Percentiles rank a stretch among this genome's conserved stretches.
Conservation (phyloP, 2,329 filamentous ascomycete genomes). For the Thelonectria olida region DNA sequence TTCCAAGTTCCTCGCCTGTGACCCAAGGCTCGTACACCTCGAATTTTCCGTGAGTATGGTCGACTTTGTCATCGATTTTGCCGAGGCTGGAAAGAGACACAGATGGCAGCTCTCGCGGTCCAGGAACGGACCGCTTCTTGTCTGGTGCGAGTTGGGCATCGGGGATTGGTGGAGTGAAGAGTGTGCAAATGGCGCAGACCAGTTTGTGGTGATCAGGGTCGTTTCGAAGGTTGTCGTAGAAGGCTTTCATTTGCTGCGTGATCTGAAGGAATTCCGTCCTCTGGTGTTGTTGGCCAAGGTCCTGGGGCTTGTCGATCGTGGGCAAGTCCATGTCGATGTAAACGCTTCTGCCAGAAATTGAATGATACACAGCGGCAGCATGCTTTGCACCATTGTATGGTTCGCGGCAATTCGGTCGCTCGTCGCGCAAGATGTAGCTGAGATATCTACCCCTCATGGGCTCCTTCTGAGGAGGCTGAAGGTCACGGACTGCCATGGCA, state of each 20-base stretch:
- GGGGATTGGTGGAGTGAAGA: conserved; percentile 23
- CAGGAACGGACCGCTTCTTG: conserved; percentile 31
- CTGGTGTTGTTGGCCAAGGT: too few species aligned
- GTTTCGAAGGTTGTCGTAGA: conserved; percentile 42
- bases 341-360: conserved; percentile 30
- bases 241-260: conserved; percentile 37
- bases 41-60: conserved; percentile 37
- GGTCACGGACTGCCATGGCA: conserved; percentile 40
- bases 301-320: too few species aligned
- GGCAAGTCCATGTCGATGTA: conserved; percentile 33
- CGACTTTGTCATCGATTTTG: conserved; percentile 46
- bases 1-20: conserved; percentile 55
- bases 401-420: conserved; percentile 34
- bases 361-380: conserved; percentile 44
- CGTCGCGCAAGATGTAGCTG: conserved; percentile 46
- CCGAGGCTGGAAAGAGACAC: conserved; percentile 49
- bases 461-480: conserved; percentile 15
- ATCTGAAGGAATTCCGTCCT: conserved; percentile 35
- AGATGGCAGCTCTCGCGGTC: conserved; percentile 36
- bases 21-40: conserved; percentile 52
- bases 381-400: conserved; percentile 39
- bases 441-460: conserved; percentile 37
- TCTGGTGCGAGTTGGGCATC: neutral
- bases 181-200: conserved; percentile 35
- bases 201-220: conserved; percentile 43